These are phyloP conservation scores for Wickerhamomyces sp. DNA, from an alignment of 1,139 yeast genomes.

Conservation along the genomic window DNA sequence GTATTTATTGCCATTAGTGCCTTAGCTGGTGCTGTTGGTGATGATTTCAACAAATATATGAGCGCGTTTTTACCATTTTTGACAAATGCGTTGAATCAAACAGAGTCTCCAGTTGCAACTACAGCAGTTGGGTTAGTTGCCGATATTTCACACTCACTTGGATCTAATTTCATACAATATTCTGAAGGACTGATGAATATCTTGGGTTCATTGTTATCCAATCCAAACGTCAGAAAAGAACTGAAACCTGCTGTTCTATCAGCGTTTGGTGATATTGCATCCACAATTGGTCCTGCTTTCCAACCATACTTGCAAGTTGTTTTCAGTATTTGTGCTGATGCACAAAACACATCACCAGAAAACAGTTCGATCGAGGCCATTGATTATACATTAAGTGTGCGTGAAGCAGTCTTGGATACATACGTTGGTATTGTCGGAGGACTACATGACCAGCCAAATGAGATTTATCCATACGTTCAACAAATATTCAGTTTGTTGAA, in stretches of 20 bases:
- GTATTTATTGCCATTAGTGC: constrained; percentile 89
- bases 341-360: constrained; percentile 44
- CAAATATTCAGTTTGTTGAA: constrained; percentile 69
- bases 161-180: constrained; percentile 66
- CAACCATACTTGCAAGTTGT: constrained; percentile 74
- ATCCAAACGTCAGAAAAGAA: constrained; percentile 66
- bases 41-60: constrained; percentile 69
- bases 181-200: constrained; percentile 79
- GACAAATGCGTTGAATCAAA: constrained; percentile 71
- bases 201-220: constrained; percentile 67
- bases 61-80: constrained; percentile 78
- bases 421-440: constrained; percentile 96
- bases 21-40: constrained; percentile 74
- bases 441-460: constrained; percentile 62
- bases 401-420: constrained; percentile 88
- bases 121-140: constrained; percentile 95
- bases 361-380: constrained; percentile 64
- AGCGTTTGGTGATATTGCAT: constrained; percentile 95
- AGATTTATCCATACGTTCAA: constrained; percentile 59
- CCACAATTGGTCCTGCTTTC: constrained; percentile 76
- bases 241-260: constrained; percentile 85
- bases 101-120: constrained; percentile 76
- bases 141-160: constrained; percentile 92
- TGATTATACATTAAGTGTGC: constrained; percentile 68
- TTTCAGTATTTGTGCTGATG: constrained; percentile 51